These are phyloP conservation scores for Cryphonectria parasitica DNA, from an alignment of 2,329 filamentous ascomycete genomes.

Conservation along the genomic window DNA sequence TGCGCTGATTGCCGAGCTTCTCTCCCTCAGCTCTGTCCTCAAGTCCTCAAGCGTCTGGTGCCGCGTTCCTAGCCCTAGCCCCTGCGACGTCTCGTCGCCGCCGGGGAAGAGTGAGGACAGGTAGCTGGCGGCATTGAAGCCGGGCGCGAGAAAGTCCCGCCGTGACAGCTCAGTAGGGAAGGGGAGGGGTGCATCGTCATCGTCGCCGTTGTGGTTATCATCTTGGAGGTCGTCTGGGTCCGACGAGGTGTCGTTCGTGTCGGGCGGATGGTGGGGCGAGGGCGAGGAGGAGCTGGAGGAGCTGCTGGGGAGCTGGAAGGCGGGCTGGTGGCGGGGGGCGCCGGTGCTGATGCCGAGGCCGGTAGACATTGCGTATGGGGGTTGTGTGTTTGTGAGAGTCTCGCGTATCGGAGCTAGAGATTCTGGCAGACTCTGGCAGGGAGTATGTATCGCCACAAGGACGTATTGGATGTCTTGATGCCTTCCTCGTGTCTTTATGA, in stretches of 20 bases:
- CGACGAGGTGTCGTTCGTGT: slow-evolving; percentile 35
- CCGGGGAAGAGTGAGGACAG: slow-evolving; percentile 56
- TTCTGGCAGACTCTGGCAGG: too few species aligned
- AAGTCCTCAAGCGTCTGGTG: slow-evolving; percentile 97
- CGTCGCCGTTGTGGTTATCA: slow-evolving; percentile 42
- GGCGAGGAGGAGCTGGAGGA: slow-evolving; percentile 38
- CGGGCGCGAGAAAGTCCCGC: slow-evolving; percentile 74
- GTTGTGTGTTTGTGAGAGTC: not conserved
- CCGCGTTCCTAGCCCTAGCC: slow-evolving; percentile 45
- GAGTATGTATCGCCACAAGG: not conserved
- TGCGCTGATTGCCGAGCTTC: slow-evolving; percentile 77
- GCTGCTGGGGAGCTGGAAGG: slow-evolving; percentile 33
- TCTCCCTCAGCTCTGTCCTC: slow-evolving; percentile 79
- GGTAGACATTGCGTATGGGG: slow-evolving; percentile 20
- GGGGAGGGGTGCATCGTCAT: slow-evolving; percentile 69
- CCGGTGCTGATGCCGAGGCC: slow-evolving; percentile 21
- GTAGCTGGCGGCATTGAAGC: slow-evolving; percentile 81
- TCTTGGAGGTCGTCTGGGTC: slow-evolving; percentile 47
- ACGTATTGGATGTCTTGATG: not conserved
- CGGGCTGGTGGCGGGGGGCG: slow-evolving; percentile 17
- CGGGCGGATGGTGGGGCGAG: slow-evolving; percentile 31
- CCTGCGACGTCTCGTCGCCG: slow-evolving; percentile 32
- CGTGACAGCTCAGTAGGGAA: slow-evolving; percentile 87
- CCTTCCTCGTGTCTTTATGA: not conserved
- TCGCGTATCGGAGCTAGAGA: too few species aligned